Conservation (phyloP, 140 eudicot species). For the Oenanthe javanica region DNA sequence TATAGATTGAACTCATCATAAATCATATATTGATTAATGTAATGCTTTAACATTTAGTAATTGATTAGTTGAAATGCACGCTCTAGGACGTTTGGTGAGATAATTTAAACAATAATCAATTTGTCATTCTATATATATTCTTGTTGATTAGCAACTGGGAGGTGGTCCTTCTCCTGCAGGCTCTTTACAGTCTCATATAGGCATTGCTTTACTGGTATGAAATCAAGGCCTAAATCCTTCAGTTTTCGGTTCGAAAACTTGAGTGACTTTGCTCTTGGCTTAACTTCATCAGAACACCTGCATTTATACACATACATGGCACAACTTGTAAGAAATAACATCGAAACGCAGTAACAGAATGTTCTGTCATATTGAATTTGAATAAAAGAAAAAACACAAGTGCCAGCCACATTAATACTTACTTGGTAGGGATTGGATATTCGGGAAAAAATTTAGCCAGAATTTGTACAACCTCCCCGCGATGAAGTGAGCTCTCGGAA, state of each 20-base stretch:
- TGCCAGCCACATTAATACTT: not conserved
- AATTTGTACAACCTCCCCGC: not conserved
- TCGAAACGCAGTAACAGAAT: not conserved
- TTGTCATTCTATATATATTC: not conserved
- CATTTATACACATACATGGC: not conserved
- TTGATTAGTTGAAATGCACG: too few relatives aligned
- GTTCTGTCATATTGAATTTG: not conserved
- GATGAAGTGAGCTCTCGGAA: not conserved
- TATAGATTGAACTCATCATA: too few relatives aligned
- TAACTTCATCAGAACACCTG: not conserved
- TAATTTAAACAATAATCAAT: not conserved
- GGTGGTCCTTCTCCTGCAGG: not conserved
- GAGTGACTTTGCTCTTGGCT: not conserved
- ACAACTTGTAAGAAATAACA: not conserved
- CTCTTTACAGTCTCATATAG: not conserved
- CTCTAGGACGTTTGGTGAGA: too few relatives aligned
- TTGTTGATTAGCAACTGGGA: not conserved
- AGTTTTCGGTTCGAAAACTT: not conserved
- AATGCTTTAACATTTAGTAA: too few relatives aligned
- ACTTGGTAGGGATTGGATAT: not conserved
- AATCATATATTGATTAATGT: too few relatives aligned
- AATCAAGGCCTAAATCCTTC: not conserved
- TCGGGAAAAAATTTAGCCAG: not conserved
- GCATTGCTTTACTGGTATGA: not conserved
- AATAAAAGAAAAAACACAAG: not conserved